Base-by-base conservation (phyloP, 169 alveolate genomes). In the Plasmodium vivax region DNA sequence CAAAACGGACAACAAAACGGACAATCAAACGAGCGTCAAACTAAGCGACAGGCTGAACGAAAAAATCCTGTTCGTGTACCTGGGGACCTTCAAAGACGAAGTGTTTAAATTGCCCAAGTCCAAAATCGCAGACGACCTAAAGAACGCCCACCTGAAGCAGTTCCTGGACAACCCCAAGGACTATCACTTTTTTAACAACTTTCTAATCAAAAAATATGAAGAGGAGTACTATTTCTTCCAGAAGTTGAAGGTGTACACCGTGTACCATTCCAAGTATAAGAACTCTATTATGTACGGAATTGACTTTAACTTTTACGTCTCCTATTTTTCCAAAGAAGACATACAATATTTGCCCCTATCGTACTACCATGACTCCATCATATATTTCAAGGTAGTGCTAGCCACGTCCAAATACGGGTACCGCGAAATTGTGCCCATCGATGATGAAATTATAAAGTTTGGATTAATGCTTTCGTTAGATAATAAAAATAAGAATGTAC, bases 381-480 rank as follows among this genome's bases (percentile, higher is more conserved):
- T 88, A 79, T 88, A 88, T 79, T 88, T 79, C 36, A 88, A 88
- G 83, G 94, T 88, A 19, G 72, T 88, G 16, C 74, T 88, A 19
- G 90, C 94, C 34, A 79, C 90, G 19, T 88, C 94, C 14, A 77
- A 88, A 72, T 88, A 80, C 58, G 90, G 90, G 19, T 36, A 73
- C 83, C 88, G 72, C n/a, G 94, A 88, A 62, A 79, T 88, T 23
- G 94, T 88, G 23, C 94, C 94, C 14, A 62, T 88, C 12, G 94
- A 88, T 79, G 94, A 88, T 79, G 94, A 88, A 36, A 88, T 88
- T 34, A 88, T 88, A 88, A 54, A 88, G 36, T 41, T 88, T 62
- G 90, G 83, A 16, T 62, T 88, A 79, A 54, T 88, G 71, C 94
- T 88, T 41, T 88, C 94, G n/a, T 80, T 88, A 58, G 94, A 88